Evolutionary conservation across 1,139 yeast genomes (phyloP), one percentile per base, ranked within the genome.

Genomic region (Diutina catenulata): DNA sequence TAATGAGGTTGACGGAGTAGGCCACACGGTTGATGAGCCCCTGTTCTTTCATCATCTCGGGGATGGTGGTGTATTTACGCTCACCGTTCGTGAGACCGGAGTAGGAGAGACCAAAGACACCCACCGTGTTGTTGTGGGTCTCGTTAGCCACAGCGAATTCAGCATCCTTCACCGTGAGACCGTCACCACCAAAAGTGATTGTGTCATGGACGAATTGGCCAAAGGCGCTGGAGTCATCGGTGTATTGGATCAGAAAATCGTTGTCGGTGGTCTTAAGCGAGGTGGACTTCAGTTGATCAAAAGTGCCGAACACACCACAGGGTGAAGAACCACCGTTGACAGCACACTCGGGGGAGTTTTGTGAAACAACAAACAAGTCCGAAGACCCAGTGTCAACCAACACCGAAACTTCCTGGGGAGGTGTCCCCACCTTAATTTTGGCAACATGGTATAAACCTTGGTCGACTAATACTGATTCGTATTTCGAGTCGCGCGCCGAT

Each of bases 141-240:
- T 53, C 49, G 46, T 68, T 68, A 19, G 80, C 80, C 18, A 75
- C 70, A 2, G 81, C 87, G 46, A 78, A 31, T 6, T 31, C 16
- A n/a, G 35, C 35, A 11, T 31, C 24, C 19, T 31, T 20, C 13
- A 31, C 11, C 6, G 35, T 21, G 5, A 31, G 25, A 5, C 25
- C 24, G 6, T 16, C 19, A 13, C 13, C 23, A 21, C 35, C 35
- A 20, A 31, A 45, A 2, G 44, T 16, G 14, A 23, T 14, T n/a
- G 28, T 31, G 21, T 33, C 36, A 4, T 33, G 18, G n/a, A 14
- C 25, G 10, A 23, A 24, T 15, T 10, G 11, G 6, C 36, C 36
- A 8, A 26, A 14, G 4, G 28, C 28, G 27, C 28, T 23, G 28
- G 24, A 28, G n/a, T 10, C n/a, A 24, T 33, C 36, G 15, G 24